Base-by-base conservation (phyloP, 805 yeast genomes). In the Nakazawaea peltata region DNA sequence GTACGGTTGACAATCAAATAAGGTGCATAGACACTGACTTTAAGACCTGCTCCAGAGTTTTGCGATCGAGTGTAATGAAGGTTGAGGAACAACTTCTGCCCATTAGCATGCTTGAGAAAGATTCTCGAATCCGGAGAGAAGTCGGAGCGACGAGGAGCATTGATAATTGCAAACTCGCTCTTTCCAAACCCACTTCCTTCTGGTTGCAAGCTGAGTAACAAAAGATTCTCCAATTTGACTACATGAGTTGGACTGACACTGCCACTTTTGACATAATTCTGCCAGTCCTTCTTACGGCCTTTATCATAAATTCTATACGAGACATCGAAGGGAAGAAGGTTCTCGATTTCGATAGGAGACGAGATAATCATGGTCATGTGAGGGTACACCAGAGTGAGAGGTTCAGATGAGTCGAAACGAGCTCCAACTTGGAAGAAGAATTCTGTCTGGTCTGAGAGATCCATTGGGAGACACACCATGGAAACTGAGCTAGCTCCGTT, bases 271-370 rank as follows among this genome's bases (percentile, higher is more conserved):
- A 94, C 59, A 9, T 54, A 50, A 18, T 79, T 78, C 36, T 66
- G 68, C 80, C 87, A 77, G 39, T 80, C 88, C 40, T 69, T 70
- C 35, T 70, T 71, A 24, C 77, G 63, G 15, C 75, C 77, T 48
- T 84, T 83, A 52, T 87, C 92, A 54, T 81, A 82, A 11, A 92
- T 65, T 38, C 81, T 65, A 57, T 81, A 86, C 14, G 72, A 65
- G 29, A 90, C 56, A 46, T 84, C 95, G 50, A 71, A 82, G 0
- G 99, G 97, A 33, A 94, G 54, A 34, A 86, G 61, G 49, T 92
- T 92, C 45, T 83, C 87, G 39, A 92, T 65, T 45, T 83, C 84
- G 30, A 92, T 57, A 0, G 98, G 97, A 0, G 97, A 85, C 0
- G 92, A 76, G 5, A 92, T 59, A 4, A 77, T 69, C 17, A 92